Evolutionary conservation across 805 yeast species (phyloP).

Genomic region (Myxozyma mucilagina): DNA sequence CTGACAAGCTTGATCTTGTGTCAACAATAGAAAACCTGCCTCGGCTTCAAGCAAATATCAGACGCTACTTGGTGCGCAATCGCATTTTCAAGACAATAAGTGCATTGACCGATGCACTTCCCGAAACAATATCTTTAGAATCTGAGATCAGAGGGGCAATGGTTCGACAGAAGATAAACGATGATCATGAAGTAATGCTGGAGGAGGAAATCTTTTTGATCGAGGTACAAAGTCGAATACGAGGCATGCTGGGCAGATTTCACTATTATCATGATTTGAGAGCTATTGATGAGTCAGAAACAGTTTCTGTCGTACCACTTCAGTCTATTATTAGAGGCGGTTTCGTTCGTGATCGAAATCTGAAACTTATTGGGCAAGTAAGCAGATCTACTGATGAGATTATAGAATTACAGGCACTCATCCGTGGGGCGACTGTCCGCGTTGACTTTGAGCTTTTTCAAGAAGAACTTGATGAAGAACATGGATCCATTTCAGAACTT

Average conservation of each 20-base stretch:
- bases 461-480: conserved; percentile 41
- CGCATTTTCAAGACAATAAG: background rate
- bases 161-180: conserved; percentile 26
- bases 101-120: conserved; percentile 20
- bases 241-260: conserved; percentile 35
- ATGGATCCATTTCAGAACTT: conserved; percentile 35
- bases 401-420: conserved; percentile 40
- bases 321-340: conserved; percentile 51
- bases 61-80: conserved; percentile 21
- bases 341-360: conserved; percentile 29
- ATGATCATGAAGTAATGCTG: conserved; percentile 26
- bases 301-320: conserved; percentile 26
- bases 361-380: conserved; percentile 20
- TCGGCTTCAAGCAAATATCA: conserved; percentile 23
- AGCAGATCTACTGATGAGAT: conserved; percentile 27
- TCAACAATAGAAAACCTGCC: conserved; percentile 1
- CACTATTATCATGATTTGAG: conserved; percentile 17
- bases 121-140: conserved; percentile 51
- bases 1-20: conserved; percentile 4
- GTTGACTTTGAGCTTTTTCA: conserved; percentile 38
- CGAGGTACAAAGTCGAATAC: conserved; percentile 35
- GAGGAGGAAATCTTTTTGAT: conserved; percentile 23
- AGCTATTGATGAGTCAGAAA: conserved; percentile 28
- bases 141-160: conserved; percentile 52
- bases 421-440: conserved; percentile 43